Percentiles rank a stretch among this genome's conserved stretches.
Evolutionary conservation across 2,329 filamentous ascomycete genomes (phyloP).

Genomic region (Aspergillus flavus): DNA sequence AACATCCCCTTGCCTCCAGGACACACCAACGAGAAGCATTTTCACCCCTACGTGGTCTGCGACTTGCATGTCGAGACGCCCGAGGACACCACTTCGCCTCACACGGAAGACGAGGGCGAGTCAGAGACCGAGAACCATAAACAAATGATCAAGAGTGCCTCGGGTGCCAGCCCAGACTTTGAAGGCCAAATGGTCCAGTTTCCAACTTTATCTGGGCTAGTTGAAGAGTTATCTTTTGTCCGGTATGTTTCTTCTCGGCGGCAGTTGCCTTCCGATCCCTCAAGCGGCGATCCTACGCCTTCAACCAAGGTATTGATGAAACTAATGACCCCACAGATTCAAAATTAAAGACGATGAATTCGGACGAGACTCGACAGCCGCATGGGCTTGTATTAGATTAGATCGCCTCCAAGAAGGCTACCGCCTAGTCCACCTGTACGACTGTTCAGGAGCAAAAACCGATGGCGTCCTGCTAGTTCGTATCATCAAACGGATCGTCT

Average conservation of each 20-base stretch:
- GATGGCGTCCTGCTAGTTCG: conserved; percentile 73
- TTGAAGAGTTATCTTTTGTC: conserved; percentile 72
- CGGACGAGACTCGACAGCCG: conserved; percentile 74
- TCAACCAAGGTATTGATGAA: background rate
- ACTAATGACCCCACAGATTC: conserved; percentile 55
- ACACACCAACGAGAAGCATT: conserved; percentile 57
- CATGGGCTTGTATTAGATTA: conserved; percentile 86
- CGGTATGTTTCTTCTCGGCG: conserved; percentile 56
- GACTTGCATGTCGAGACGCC: conserved; percentile 77
- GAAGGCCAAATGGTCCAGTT: conserved; percentile 63
- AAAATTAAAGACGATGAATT: conserved; percentile 87
- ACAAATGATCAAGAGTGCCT: conserved; percentile 57
- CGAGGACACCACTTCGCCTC: conserved; percentile 47
- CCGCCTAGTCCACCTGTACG: conserved; percentile 74
- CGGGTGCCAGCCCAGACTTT: conserved; percentile 67
- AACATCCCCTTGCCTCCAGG: conserved; percentile 68
- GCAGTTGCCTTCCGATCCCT: background rate
- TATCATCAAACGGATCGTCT: conserved; percentile 60
- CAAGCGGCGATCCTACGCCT: background rate
- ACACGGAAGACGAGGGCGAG: conserved; percentile 51
- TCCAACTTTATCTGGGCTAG: conserved; percentile 56
- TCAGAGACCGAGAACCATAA: conserved; percentile 55
- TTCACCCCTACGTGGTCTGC: conserved; percentile 75
- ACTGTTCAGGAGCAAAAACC: conserved; percentile 66
- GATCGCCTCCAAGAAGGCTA: conserved; percentile 77